These are phyloP conservation scores for Kregervanrija pseudodelftensis DNA, from an alignment of 805 yeast genomes.

Conservation along the genomic window DNA sequence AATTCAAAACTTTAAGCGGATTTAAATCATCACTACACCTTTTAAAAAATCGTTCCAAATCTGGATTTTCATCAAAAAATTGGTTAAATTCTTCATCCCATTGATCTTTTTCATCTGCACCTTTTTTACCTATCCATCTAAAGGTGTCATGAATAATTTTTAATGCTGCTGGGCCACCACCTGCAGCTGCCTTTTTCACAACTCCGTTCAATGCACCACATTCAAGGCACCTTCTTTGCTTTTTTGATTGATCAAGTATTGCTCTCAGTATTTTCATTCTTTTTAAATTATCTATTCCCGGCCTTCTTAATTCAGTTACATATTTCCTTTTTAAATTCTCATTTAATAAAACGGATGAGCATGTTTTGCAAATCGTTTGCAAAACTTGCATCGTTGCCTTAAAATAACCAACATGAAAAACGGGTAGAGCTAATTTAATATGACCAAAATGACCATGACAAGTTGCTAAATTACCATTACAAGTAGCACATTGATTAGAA, in stretches of 20 bases:
- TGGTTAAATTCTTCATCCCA: slow-evolving; percentile 86
- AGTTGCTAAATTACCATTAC: slow-evolving; percentile 85
- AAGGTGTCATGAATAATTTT: slow-evolving; percentile 94
- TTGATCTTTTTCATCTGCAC: slow-evolving; percentile 71
- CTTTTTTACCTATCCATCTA: slow-evolving; percentile 90
- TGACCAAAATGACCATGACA: slow-evolving; percentile 99
- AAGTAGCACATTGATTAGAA: slow-evolving; percentile 78
- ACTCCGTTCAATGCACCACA: slow-evolving; percentile 94
- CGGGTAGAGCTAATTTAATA: slow-evolving; percentile 86
- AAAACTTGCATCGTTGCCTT: slow-evolving; percentile 82
- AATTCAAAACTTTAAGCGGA: slow-evolving; percentile 79
- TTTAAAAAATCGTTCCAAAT: slow-evolving; percentile 77
- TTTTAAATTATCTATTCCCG: slow-evolving; percentile 82
- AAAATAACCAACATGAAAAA: slow-evolving; percentile 95
- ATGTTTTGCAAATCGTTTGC: slow-evolving; percentile 86
- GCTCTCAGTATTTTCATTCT: slow-evolving; percentile 84
- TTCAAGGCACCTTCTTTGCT: slow-evolving; percentile 81
- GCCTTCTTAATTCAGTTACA: slow-evolving; percentile 73
- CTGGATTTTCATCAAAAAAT: slow-evolving; percentile 73
- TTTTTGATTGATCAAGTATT: slow-evolving; percentile 87
- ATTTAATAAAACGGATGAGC: slow-evolving; percentile 71
- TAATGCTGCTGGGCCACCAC: slow-evolving; percentile 87
- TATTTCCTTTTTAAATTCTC: slow-evolving; percentile 65
- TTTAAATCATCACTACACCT: slow-evolving; percentile 90
- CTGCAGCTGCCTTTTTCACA: slow-evolving; percentile 91